A percentile compares a stretch with the other conserved stretches of the same genome.
Conservation (phyloP, 2,329 filamentous ascomycete species). For the Venturia carpophila region DNA sequence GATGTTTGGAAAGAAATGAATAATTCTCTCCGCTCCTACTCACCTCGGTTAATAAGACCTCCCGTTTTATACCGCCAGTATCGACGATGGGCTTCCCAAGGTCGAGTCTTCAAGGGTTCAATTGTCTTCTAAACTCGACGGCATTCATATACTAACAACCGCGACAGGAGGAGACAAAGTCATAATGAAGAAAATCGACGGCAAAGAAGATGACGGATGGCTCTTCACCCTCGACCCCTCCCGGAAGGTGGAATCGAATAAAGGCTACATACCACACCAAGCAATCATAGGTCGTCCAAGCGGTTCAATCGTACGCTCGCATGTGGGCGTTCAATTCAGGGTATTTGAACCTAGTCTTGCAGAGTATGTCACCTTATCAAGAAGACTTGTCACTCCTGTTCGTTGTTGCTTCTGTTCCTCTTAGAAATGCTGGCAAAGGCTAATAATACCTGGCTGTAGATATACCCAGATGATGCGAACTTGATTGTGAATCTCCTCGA, state of each 20-base stretch:
- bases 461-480: slow-evolving; percentile 68
- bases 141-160: not conserved
- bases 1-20: not conserved
- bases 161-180: slow-evolving; percentile 8
- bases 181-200: not conserved
- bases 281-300: slow-evolving; percentile 57
- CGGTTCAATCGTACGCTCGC: slow-evolving; percentile 52
- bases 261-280: slow-evolving; percentile 42
- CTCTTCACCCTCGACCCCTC: not conserved
- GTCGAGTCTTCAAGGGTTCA: not conserved
- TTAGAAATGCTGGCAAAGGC: not conserved
- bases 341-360: slow-evolving; percentile 60
- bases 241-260: slow-evolving; percentile 32
- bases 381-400: slow-evolving; percentile 68
- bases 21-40: not conserved
- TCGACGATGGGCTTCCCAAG: slow-evolving; percentile 2
- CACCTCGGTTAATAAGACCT: not conserved
- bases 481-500: slow-evolving; percentile 71
- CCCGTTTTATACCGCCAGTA: not conserved
- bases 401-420: slow-evolving; percentile 24
- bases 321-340: slow-evolving; percentile 45
- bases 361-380: slow-evolving; percentile 62
- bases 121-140: slow-evolving; percentile 27
- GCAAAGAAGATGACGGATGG: not conserved
- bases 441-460: slow-evolving; percentile 35